These are phyloP conservation scores for Candida bentonensis DNA, from an alignment of 805 yeast genomes.

Conservation along the genomic window DNA sequence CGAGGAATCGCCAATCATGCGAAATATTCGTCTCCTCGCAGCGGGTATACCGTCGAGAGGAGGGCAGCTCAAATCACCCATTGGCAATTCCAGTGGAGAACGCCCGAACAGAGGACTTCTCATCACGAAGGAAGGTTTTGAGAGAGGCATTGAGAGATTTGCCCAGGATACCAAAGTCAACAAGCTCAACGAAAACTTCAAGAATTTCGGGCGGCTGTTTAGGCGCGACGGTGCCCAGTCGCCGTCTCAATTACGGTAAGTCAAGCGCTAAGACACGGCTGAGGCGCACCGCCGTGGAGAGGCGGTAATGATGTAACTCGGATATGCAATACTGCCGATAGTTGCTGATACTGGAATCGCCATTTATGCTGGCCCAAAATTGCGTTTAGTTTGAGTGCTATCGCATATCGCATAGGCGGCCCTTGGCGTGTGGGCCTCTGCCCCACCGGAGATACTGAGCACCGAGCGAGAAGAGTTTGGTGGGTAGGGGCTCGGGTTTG, in stretches of 20 bases:
- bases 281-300: no score
- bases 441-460: no score
- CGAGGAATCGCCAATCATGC: slow-evolving; percentile 17
- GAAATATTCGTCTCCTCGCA: slow-evolving; percentile 4
- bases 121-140: slow-evolving; percentile 10
- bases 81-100: slow-evolving; percentile 3
- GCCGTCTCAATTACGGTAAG: not conserved
- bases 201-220: slow-evolving; percentile 46
- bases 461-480: no score
- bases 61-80: not conserved
- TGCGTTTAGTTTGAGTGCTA: no score
- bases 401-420: no score
- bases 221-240: slow-evolving; percentile 21
- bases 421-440: no score
- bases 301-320: no score
- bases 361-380: no score
- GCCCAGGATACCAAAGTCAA: slow-evolving; percentile 43
- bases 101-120: slow-evolving; percentile 6
- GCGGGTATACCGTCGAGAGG: not conserved
- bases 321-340: no score
- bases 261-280: no score
- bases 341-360: no score
- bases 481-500: no score
- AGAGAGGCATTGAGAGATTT: slow-evolving; percentile 15
- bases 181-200: slow-evolving; percentile 52